A percentile compares a stretch with the other conserved stretches of the same genome.
phyloP scores from a whole-genome alignment of 2,329 filamentous ascomycete genomes.

The Phialophora tarda region DNA sequence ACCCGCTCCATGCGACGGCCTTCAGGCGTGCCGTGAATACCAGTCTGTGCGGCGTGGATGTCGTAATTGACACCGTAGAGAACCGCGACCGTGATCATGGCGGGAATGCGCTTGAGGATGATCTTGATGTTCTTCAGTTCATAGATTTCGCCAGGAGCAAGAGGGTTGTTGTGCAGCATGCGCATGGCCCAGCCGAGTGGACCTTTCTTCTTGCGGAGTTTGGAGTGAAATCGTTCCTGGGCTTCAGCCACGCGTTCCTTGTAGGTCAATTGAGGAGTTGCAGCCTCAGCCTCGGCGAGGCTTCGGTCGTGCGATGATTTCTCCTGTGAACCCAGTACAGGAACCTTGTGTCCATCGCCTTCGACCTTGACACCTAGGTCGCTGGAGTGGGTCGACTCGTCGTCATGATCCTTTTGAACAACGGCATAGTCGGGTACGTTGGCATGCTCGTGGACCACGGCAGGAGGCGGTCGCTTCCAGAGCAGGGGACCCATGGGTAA shows the following conservation, averaged over 20 bases:
- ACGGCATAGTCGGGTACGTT: constrained; percentile 77
- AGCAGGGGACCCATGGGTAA: constrained; percentile 68
- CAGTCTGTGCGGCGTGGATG: constrained; percentile 76
- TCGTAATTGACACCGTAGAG: constrained; percentile 83
- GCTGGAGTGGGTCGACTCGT: constrained; percentile 33
- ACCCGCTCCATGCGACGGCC: constrained; percentile 72
- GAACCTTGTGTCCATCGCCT: constrained; percentile 34
- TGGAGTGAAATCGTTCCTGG: constrained; percentile 64
- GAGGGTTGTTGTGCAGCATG: constrained; percentile 72
- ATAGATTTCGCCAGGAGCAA: constrained; percentile 74
- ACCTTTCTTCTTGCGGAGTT: constrained; percentile 66
- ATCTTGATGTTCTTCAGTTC: constrained; percentile 73
- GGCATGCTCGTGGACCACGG: constrained; percentile 58
- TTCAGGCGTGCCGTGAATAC: constrained; percentile 73
- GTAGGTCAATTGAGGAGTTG: constrained; percentile 58
- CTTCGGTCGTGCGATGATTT: neutral
- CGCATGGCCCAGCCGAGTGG: constrained; percentile 86
- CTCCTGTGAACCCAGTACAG: neutral
- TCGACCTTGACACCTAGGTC: constrained; percentile 30
- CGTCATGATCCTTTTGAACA: constrained; percentile 66
- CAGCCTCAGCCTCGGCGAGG: constrained; percentile 25
- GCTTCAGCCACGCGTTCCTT: constrained; percentile 65
- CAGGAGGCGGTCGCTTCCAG: constrained; percentile 63
- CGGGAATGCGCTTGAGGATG: constrained; percentile 69
- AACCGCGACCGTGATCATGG: constrained; percentile 65